A percentile compares a stretch with the other conserved stretches of the same genome.
Evolutionary conservation across 192 early-diverging fungal species (phyloP).

Genomic region (Oehlia diaphana): DNA sequence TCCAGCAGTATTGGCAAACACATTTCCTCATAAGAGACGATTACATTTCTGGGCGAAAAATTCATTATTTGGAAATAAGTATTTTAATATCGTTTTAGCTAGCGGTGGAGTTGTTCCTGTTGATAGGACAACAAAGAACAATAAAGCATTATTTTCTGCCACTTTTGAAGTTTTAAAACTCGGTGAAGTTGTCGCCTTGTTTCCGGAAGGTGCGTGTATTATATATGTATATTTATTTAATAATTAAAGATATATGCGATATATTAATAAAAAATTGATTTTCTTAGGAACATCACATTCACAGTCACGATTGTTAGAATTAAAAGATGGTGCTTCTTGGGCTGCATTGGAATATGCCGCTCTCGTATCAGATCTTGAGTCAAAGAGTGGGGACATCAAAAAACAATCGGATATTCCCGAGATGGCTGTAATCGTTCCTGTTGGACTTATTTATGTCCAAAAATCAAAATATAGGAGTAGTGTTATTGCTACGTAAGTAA

Average conservation of each 20-base stretch:
- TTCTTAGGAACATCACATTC: slow-evolving; percentile 36
- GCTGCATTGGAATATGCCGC: slow-evolving; percentile 53
- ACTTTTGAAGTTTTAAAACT: slow-evolving; percentile 46
- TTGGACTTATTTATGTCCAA: slow-evolving; percentile 50
- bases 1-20: slow-evolving; percentile 41
- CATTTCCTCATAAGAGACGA: slow-evolving; percentile 43
- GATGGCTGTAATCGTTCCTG: slow-evolving; percentile 37
- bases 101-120: slow-evolving; percentile 51
- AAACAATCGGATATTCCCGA: neutral
- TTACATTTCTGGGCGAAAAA: slow-evolving; percentile 58
- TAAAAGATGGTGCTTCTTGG: slow-evolving; percentile 54
- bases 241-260: neutral
- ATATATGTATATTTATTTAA: too few species aligned
- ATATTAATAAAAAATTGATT: neutral
- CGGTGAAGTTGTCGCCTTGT: slow-evolving; percentile 50
- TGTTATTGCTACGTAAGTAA: slow-evolving; percentile 43
- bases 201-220: slow-evolving; percentile 46
- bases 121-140: slow-evolving; percentile 50
- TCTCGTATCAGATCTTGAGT: slow-evolving; percentile 29
- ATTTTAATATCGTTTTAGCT: slow-evolving; percentile 30
- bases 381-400: slow-evolving; percentile 15
- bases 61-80: slow-evolving; percentile 43
- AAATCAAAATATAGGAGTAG: slow-evolving; percentile 51
- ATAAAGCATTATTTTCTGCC: slow-evolving; percentile 40
- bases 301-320: slow-evolving; percentile 35